Evolutionary conservation across 2,329 filamentous ascomycete species (phyloP), one percentile per base, ranked within the genome.

Genomic region (Apiospora pterosperma): DNA sequence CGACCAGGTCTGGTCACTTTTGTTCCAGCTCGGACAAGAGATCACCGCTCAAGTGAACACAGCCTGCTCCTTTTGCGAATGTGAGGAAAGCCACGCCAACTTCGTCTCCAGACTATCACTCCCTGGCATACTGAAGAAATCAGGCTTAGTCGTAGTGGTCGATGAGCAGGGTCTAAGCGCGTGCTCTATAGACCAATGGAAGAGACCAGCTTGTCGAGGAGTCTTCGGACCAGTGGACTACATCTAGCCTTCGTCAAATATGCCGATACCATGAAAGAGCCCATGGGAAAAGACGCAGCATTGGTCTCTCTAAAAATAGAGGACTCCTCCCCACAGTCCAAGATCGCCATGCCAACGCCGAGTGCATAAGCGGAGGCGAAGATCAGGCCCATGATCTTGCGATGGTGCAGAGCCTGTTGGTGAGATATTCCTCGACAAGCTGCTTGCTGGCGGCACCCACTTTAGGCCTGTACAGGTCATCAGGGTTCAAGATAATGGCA

Each of bases 111-210:
- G 8, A 23, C 23, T 12, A 11, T 25, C 41, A 1, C 41, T 21
- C 11, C 10, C 6, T 10, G 41, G 41, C 1, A 44, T 10, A 12
- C 14, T 10, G 10, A 23, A 25, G 21, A 12, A 23, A 5, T 44
- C 10, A 12, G 7, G 5, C 11, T 44, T 44, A n/a, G 2, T 44
- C 10, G 11, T 44, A 77, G 58, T 80, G 74, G 62, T 81, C 79
- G 7, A 68, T 67, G 4, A 80, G 68, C 41, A n/a, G n/a, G n/a
- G n/a, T n/a, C n/a, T n/a, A n/a, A n/a, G n/a, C n/a, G n/a, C n/a
- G n/a, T n/a, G n/a, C n/a, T n/a, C n/a, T n/a, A n/a, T n/a, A n/a
- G n/a, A n/a, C n/a, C n/a, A n/a, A n/a, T n/a, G n/a, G n/a, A n/a
- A n/a, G n/a, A n/a, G n/a, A n/a, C n/a, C n/a, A n/a, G 38, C 38